Evolutionary conservation across 164 flowering plant species (phyloP), one percentile per base, ranked within the genome.

Genomic region (Houttuynia cordata): DNA sequence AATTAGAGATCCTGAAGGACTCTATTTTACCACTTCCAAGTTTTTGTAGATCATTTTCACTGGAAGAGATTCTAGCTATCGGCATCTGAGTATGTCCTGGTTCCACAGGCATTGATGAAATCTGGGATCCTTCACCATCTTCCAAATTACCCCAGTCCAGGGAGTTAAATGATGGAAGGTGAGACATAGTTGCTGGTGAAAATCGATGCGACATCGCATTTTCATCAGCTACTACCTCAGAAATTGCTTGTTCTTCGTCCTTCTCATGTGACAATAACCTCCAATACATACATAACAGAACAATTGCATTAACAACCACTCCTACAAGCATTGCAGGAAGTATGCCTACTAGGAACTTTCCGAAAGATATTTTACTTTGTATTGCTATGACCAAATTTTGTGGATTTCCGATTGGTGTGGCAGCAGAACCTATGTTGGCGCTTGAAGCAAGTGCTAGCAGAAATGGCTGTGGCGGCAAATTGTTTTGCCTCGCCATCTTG

Each of bases 401-500:
- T 0, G 98, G 96, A 65, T 88, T 92, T 1, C 96, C 96, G 51
- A 89, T 92, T 0, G 98, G 98, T 25, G 98, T 89, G 1, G 96
- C 88, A 2, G 98, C 70, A 22, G 96, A 89, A 24, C 96, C 96
- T 24, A 92, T 87, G 65, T 87, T 89, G 0, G 93, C 93, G 63
- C 95, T 87, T 0, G 96, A 81, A 30, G 98, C 96, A 57, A 92
- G 73, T 23, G 98, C 93, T 21, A 92, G 74, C 8, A 92, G 61
- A 62, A 87, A 89, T 0, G 96, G 98, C 23, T 74, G 90, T 3
- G 96, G 96, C 17, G 96, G 93, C 24, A 92, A 79, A 67, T 89
- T 84, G 30, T 89, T 78, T 53, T 92, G 93, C 74, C 81, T 69
- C 0, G 96, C 95, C 24, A 88, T 70, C 68, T 92, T 92, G 53